Evolutionary conservation across 176 grass and related monocot genomes (phyloP), one percentile per base, ranked within the genome.

Genomic region (Carex kokanica): DNA sequence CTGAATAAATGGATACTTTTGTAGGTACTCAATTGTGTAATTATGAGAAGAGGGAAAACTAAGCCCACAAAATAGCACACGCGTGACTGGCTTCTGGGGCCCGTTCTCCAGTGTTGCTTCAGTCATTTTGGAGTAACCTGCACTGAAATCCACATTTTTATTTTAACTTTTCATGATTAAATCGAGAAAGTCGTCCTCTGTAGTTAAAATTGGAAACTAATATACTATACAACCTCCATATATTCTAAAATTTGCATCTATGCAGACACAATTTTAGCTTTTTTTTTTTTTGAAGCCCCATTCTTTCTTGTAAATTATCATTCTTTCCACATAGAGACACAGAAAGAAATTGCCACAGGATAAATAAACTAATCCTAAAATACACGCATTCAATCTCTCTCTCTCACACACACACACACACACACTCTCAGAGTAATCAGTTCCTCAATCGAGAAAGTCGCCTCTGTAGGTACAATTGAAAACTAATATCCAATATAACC

Each of bases 1-100:
- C 92, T 95, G 88, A 86, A 98, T 91, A 84, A 90, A 98, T 56
- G 90, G 91, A 81, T 93, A 90, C 12, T 58, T 65, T 69, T 95
- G 84, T 74, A 98, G 74, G 65, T 98, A 98, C 86, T 95, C 95
- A 58, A 49, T 85, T 12, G 95, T 95, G 77, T 90, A 95, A 51
- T 83, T 87, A 20, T 91, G 83, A 83, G 95, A 85, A 81, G 89
- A 79, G 64, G 95, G 89, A 58, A 66, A 98, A 60, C 88, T 60
- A 24, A 78, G 86, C 7, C 95, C 89, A 69, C 95, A 98, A 51
- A 98, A 98, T 65, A 98, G 88, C 62, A 98, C 87, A 18, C 86
- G 77, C 18, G 89, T 93, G 74, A 79, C 57, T 20, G 40, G 15
- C 53, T 56, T 74, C 8, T 66, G 5, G 55, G 54, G 17, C 80